Percentiles rank a stretch among this genome's conserved stretches.
Conservation (phyloP, 2,329 filamentous ascomycete genomes). For the Penicillium palitans region DNA sequence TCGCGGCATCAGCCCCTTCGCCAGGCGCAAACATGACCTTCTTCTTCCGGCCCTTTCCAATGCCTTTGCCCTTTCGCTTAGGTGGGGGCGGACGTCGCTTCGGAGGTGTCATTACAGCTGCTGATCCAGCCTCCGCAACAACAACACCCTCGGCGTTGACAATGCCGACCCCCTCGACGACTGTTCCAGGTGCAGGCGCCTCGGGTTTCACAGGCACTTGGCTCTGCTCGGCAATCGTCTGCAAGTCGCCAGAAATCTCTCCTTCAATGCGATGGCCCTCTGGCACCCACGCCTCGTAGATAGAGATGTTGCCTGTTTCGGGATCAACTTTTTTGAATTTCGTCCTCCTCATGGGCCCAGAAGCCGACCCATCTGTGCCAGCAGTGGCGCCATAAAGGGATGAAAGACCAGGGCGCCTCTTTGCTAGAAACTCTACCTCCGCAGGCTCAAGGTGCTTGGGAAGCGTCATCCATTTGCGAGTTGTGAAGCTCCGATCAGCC, state of each 20-base stretch:
- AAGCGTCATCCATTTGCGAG: constrained; percentile 59
- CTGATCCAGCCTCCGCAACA: constrained; percentile 51
- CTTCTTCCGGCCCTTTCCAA: constrained; percentile 75
- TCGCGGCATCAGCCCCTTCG: constrained; percentile 41
- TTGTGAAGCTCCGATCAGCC: constrained; percentile 53
- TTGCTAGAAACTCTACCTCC: constrained; percentile 63
- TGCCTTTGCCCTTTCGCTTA: constrained; percentile 77
- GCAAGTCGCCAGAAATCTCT: constrained; percentile 67
- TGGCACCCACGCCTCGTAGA: constrained; percentile 78
- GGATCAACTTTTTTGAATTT: constrained; percentile 78
- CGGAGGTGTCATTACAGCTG: constrained; percentile 49
- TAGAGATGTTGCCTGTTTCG: constrained; percentile 72
- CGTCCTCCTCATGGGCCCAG: constrained; percentile 69
- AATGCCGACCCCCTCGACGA: constrained; percentile 59
- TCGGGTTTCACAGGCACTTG: constrained; percentile 37
- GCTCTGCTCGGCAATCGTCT: constrained; percentile 46
- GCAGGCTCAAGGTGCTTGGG: constrained; percentile 58
- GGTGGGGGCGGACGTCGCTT: constrained; percentile 71
- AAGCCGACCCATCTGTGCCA: constrained; percentile 31
- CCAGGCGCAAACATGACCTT: constrained; percentile 61
- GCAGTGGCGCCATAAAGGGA: constrained; percentile 48
- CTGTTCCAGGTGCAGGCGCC: constrained; percentile 56
- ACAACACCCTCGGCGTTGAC: constrained; percentile 63
- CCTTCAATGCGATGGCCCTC: constrained; percentile 79
- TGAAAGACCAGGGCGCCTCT: constrained; percentile 60